Percentiles rank a stretch among this genome's conserved stretches.
Evolutionary conservation across 2,329 filamentous ascomycete species (phyloP).

Genomic region (Colletotrichum falcatum): DNA sequence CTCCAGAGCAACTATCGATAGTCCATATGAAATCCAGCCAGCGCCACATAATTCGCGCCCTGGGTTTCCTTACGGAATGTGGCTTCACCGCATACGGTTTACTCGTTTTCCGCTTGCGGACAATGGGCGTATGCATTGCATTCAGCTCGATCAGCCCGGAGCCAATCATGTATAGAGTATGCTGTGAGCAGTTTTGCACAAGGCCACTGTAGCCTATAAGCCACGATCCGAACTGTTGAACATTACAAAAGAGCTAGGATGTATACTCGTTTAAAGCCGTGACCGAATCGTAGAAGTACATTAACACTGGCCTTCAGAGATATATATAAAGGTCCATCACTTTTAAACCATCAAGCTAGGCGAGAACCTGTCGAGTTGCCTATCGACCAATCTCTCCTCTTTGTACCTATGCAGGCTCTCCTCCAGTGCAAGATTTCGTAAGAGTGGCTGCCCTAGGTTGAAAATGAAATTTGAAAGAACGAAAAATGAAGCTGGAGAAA

Average conservation of each 20-base stretch:
- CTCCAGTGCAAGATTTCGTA: background rate
- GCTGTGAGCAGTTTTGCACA: background rate
- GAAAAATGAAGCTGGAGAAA: background rate
- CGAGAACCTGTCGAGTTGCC: background rate
- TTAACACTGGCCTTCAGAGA: background rate
- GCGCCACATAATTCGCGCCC: too few relatives aligned
- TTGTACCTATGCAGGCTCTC: background rate
- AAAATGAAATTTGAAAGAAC: background rate
- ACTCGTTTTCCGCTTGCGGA: background rate
- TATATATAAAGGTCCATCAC: background rate
- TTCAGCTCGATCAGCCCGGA: too few relatives aligned
- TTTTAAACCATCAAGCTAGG: background rate
- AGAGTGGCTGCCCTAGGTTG: background rate
- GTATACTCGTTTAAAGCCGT: background rate
- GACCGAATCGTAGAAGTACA: background rate
- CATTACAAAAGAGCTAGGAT: background rate
- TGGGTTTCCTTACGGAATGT: background rate
- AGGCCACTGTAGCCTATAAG: background rate
- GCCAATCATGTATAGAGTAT: background rate
- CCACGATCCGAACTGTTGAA: background rate
- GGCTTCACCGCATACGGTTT: background rate
- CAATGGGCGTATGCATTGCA: background rate
- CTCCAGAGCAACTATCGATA: background rate
- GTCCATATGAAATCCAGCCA: background rate
- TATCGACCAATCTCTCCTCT: background rate